Percentiles rank a stretch among this genome's conserved stretches.
Evolutionary conservation across 2,329 filamentous ascomycete genomes (phyloP).

Genomic region (Fusarium sp.): DNA sequence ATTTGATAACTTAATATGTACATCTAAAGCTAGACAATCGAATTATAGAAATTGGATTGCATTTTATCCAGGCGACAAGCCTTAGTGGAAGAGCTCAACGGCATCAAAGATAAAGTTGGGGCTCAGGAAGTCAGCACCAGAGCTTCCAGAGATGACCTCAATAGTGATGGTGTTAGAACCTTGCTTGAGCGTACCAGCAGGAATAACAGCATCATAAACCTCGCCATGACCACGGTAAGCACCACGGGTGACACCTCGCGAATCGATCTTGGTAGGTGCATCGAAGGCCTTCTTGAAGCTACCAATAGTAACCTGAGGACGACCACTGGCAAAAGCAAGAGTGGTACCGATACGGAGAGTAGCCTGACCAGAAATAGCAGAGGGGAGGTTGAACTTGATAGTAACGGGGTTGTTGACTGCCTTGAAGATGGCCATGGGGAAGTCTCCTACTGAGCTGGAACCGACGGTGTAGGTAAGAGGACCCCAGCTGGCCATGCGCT

Average conservation of each 20-base stretch:
- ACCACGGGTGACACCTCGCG: slow-evolving; percentile 72
- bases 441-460: slow-evolving; percentile 61
- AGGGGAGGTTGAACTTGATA: slow-evolving; percentile 68
- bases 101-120: slow-evolving; percentile 62
- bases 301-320: slow-evolving; percentile 69
- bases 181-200: slow-evolving; percentile 67
- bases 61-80: not conserved
- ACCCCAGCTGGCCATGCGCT: slow-evolving; percentile 71
- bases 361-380: slow-evolving; percentile 61
- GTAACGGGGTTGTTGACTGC: slow-evolving; percentile 68
- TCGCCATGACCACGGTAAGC: slow-evolving; percentile 74
- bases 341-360: slow-evolving; percentile 75
- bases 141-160: slow-evolving; percentile 68
- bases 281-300: slow-evolving; percentile 59
- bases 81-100: slow-evolving; percentile 45
- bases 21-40: slow-evolving; percentile 10
- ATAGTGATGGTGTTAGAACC: slow-evolving; percentile 74
- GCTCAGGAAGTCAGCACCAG: slow-evolving; percentile 65
- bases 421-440: slow-evolving; percentile 76
- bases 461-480: slow-evolving; percentile 72
- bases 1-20: slow-evolving; percentile 45
- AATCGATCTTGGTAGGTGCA: slow-evolving; percentile 72
- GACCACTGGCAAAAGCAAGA: slow-evolving; percentile 68
- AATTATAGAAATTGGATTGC: not conserved
- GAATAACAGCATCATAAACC: slow-evolving; percentile 71